Evolutionary conservation across 306 rosid species (phyloP), one percentile per base, ranked within the genome.

Genomic region (Lathyrus oleraceus): DNA sequence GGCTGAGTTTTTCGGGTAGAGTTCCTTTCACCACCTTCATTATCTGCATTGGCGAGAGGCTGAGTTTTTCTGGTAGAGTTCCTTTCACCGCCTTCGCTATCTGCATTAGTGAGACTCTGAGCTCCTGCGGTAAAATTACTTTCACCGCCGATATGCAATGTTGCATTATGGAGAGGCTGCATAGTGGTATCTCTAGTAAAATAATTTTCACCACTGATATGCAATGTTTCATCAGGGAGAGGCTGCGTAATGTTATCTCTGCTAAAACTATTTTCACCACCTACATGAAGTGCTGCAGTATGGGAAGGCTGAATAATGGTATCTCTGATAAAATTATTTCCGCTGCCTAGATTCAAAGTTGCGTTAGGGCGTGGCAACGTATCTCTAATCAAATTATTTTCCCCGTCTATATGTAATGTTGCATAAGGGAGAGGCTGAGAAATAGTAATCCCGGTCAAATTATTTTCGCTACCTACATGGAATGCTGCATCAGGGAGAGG

Each of bases 261-360:
- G 53, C 11, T 48, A 35, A 21, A 43, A 40, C 65, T 70, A 51
- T 68, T 68, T 43, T 27, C 70, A 68, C 81, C 73, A 63, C 54
- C 75, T 44, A 6, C 4, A 14, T 28, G 19, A 20, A 27, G 6
- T 28, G 63, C 61, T 51, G 68, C 52, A 43, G 43, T 27, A 23
- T 38, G 23, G 25, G 42, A 61, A 61, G 35, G 42, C 68, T 25
- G 71, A 28, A 7, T 14, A 56, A 56, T 5, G 6, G 66, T 49
- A 67, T 60, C 78, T 72, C 17, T 27, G 66, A 19, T 58, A 36
- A 23, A 45, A 35, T 65, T 74, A 51, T 77, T 69, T 43, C 28
- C 66, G 47, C 81, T 60, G 49, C 54, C 72, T 19, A 11, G 15
- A 28, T 57, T 4, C 19, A 57, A 27, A 14, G 63, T 21, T 45